These are phyloP conservation scores for Aspergillus novofumigatus DNA, from an alignment of 2,329 filamentous ascomycete genomes.

Conservation along the genomic window DNA sequence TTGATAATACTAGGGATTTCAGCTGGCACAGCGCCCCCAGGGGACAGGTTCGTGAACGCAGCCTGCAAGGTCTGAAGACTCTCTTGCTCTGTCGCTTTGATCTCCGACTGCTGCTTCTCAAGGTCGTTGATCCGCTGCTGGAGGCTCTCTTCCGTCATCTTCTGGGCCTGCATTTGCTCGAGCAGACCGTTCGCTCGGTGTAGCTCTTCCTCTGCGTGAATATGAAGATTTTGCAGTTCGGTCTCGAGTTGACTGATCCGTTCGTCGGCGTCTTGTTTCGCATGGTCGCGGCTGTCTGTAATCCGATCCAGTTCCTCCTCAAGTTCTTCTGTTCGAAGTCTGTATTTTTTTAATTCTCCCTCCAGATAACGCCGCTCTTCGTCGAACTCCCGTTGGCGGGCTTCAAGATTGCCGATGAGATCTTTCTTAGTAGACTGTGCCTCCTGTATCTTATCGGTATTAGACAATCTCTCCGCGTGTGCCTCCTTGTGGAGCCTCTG, in stretches of 20 bases:
- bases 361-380: constrained; percentile 80
- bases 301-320: constrained; percentile 90
- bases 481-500: constrained; percentile 67
- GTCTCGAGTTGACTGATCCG: constrained; percentile 64
- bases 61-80: constrained; percentile 55
- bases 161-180: constrained; percentile 52
- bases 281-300: constrained; percentile 76
- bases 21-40: constrained; percentile 50
- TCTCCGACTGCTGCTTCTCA: constrained; percentile 48
- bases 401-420: constrained; percentile 90
- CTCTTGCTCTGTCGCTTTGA: constrained; percentile 51
- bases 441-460: constrained; percentile 70
- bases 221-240: constrained; percentile 62
- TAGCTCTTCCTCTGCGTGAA: constrained; percentile 44
- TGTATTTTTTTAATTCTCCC: constrained; percentile 71
- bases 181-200: constrained; percentile 45
- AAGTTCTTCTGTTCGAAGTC: constrained; percentile 74
- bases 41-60: constrained; percentile 56
- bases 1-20: constrained; percentile 59
- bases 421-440: constrained; percentile 90
- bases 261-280: constrained; percentile 67
- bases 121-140: constrained; percentile 44
- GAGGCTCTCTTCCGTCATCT: constrained; percentile 45
- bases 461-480: constrained; percentile 53
- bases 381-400: constrained; percentile 81